phyloP scores from a whole-genome alignment of 2,329 filamentous ascomycete species.

The Dothidotthia symphoricarpi region DNA sequence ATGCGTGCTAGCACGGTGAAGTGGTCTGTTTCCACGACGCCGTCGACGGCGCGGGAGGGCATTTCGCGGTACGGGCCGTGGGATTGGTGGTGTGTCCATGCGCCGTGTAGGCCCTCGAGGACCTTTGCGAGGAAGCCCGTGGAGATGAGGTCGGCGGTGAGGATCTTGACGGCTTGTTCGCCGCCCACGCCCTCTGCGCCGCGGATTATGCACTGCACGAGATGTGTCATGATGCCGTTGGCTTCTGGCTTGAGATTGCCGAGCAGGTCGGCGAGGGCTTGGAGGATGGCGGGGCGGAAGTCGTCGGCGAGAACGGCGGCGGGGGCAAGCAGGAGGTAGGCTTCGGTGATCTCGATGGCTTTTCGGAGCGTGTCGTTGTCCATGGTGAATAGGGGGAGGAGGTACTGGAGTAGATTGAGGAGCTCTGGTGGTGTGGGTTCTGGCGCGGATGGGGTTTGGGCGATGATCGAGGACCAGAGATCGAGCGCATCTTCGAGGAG shows the following conservation, averaged over 20 bases:
- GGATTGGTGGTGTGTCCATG: conserved; percentile 64
- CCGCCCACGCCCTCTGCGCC: conserved; percentile 51
- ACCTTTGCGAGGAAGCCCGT: conserved; percentile 58
- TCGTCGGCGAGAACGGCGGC: conserved; percentile 46
- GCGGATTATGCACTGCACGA: conserved; percentile 51
- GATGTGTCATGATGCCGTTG: conserved; percentile 48
- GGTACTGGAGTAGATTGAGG: conserved; percentile 44
- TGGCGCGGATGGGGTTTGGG: conserved; percentile 53
- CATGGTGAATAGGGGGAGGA: conserved; percentile 50
- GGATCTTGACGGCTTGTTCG: conserved; percentile 52
- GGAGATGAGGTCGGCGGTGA: conserved; percentile 56
- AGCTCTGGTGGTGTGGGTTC: conserved; percentile 45
- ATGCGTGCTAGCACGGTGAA: conserved; percentile 79
- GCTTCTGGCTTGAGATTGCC: conserved; percentile 50
- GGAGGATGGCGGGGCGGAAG: conserved; percentile 43
- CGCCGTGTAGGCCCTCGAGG: conserved; percentile 44
- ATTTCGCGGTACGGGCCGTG: conserved; percentile 69
- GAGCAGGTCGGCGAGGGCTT: conserved; percentile 44
- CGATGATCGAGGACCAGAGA: conserved; percentile 76
- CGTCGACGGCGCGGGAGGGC: conserved; percentile 66
- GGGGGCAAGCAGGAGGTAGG: conserved; percentile 50
- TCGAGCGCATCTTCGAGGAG: conserved; percentile 90
- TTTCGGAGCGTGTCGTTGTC: conserved; percentile 51
- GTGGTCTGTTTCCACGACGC: conserved; percentile 79
- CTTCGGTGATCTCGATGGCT: conserved; percentile 51